These are phyloP conservation scores for Fusarium sp. DNA, from an alignment of 2,329 filamentous ascomycete species.

Conservation along the genomic window DNA sequence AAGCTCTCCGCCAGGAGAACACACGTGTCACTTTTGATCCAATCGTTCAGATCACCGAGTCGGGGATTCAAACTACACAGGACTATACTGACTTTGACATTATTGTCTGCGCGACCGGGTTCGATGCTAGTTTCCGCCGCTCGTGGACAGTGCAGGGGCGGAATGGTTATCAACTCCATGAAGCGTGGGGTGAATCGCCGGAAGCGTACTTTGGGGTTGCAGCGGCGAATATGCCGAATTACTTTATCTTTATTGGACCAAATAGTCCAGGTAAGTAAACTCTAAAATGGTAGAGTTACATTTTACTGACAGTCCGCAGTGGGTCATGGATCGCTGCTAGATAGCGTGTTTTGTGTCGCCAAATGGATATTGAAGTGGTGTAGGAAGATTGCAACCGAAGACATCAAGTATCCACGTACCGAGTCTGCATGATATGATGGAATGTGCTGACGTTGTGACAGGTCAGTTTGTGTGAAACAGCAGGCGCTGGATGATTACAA, in stretches of 20 bases:
- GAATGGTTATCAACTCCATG: background rate
- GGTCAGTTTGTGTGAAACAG: background rate
- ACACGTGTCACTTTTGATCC: slow-evolving; percentile 2
- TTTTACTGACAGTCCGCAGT: background rate
- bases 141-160: background rate
- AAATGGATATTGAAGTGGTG: slow-evolving; percentile 1
- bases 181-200: slow-evolving; percentile 7
- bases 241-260: background rate
- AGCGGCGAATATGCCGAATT: background rate
- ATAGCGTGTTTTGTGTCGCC: background rate
- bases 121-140: slow-evolving; percentile 21
- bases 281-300: background rate
- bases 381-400: background rate
- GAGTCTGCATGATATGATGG: background rate
- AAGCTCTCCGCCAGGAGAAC: slow-evolving; percentile 27
- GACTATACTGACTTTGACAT: slow-evolving; percentile 8
- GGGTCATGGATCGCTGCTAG: background rate
- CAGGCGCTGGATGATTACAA: slow-evolving; percentile 13
- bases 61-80: background rate
- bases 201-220: slow-evolving; percentile 11
- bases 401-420: background rate
- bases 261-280: background rate
- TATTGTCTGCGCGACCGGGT: slow-evolving; percentile 24
- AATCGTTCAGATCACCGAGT: slow-evolving; percentile 9
- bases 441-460: background rate